Conservation (phyloP, 202 grass and related monocot species). For the Setaria italica region DNA sequence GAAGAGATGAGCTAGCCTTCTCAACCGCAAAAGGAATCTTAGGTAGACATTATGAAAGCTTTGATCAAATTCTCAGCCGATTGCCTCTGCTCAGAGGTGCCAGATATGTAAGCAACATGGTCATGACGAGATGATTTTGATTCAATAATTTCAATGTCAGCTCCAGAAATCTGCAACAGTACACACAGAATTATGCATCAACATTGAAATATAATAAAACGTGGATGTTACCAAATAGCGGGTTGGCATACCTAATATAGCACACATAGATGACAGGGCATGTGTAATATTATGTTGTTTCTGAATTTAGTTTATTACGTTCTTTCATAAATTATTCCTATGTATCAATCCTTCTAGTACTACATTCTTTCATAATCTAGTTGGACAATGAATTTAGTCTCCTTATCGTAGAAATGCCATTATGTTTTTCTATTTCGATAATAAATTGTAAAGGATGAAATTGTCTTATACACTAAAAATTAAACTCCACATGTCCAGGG, state of each 20-base stretch:
- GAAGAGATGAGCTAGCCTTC: constrained; percentile 32
- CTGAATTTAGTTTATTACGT: neutral
- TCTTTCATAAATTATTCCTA: neutral
- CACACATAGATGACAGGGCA: constrained; percentile 16
- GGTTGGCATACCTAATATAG: neutral
- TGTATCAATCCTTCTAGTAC: neutral
- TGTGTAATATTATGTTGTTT: neutral
- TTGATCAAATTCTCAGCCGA: constrained; percentile 94
- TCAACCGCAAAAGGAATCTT: constrained; percentile 45
- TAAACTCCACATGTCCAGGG: neutral
- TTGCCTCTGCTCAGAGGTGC: constrained; percentile 76
- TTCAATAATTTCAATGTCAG: constrained; percentile 82
- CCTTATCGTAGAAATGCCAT: constrained; percentile 2
- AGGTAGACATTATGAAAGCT: constrained; percentile 94
- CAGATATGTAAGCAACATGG: constrained; percentile 81
- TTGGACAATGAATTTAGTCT: neutral
- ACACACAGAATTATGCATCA: constrained; percentile 33
- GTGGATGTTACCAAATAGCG: neutral
- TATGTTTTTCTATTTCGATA: neutral
- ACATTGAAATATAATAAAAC: constrained; percentile 36
- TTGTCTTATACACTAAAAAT: constrained; percentile 16
- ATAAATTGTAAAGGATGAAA: constrained; percentile 19
- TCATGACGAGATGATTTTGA: constrained; percentile 86
- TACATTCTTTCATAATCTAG: constrained; percentile 8
- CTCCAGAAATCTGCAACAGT: constrained; percentile 92